Conservation (phyloP, 176 grass and related monocot species). For the Microstegium vimineum region DNA sequence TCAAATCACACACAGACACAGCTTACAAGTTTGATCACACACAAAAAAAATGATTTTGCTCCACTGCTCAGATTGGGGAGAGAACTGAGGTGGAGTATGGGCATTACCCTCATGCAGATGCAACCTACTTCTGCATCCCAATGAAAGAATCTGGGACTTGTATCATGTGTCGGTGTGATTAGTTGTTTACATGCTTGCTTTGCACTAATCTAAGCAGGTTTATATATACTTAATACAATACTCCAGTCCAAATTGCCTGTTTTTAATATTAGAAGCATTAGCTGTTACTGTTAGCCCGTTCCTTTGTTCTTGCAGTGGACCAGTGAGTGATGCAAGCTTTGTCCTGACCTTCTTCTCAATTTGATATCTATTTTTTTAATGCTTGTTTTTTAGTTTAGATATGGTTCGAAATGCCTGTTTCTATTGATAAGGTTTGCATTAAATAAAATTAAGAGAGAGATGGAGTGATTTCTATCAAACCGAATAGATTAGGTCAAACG, state of each 20-base stretch:
- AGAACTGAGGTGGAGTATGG: not conserved
- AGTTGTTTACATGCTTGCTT: constrained; percentile 41
- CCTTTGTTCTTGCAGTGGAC: not conserved
- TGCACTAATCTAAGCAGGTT: constrained; percentile 25
- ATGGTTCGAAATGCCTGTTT: not conserved
- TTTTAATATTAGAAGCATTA: constrained; percentile 32
- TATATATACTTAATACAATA: constrained; percentile 22
- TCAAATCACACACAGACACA: constrained; percentile 6
- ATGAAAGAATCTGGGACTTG: constrained; percentile 39
- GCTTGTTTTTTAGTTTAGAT: not conserved
- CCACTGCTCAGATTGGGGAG: not conserved
- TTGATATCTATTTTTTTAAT: not conserved
- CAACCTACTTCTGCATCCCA: constrained; percentile 40
- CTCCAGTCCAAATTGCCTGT: constrained; percentile 25
- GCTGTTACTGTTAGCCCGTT: constrained; percentile 30
- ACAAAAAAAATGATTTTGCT: not conserved
- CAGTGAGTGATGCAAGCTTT: not conserved
- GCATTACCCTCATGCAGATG: constrained; percentile 19
- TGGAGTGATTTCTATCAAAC: not conserved
- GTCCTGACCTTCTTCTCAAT: not conserved
- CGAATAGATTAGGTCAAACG: not conserved
- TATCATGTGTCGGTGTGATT: constrained; percentile 49
- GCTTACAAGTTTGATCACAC: constrained; percentile 11
- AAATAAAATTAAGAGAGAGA: not conserved
- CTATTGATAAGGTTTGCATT: not conserved